Base-by-base conservation (phyloP, 176 grass and related monocot species). In the Oryza officinalis region DNA sequence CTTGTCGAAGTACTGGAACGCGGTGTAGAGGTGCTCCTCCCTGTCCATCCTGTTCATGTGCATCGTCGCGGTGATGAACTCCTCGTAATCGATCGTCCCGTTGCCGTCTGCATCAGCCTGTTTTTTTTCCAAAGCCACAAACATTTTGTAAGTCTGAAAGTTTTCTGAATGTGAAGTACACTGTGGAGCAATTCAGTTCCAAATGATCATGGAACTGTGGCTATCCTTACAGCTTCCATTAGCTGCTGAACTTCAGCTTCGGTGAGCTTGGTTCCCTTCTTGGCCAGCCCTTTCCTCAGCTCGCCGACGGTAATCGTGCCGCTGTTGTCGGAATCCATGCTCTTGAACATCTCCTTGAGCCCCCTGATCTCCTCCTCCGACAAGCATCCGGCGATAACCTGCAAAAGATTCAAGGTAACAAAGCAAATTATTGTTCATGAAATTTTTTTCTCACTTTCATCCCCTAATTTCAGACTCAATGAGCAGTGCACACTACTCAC, bases 21-120 rank as follows among this genome's bases (percentile, higher is more conserved):
- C 93, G 2, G 90, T 90, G 82, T 95, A 92, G 65, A 95, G 82
- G 63, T 95, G 93, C 67, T 95, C 93, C 65, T 95, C 93, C 52
- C 90, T 65, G 79, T 92, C 93, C 93, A 89, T 89, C 43, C 93
- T 81, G 84, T 95, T 95, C 93, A 95, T 92, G 83, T 95, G 93
- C 90, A 92, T 91, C 81, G 93, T 95, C 69, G 93, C 90, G 22
- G 93, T 95, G 83, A 95, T 95, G 90, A 95, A 95, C 83, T 95
- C 93, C 32, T 95, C 93, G 74, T 95, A 95, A 83, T 95, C 93
- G 81, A 95, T 95, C 74, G 82, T 88, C 4, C 93, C 90, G 74
- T 95, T 95, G 10, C 90, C 90, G 79, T 95, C 93, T 1, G 93
- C 93, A 72, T 95, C 93, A 20, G 90, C 93, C 93, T 95, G 85